Percentiles rank a stretch among this genome's conserved stretches.
Conservation (phyloP, 1,284 basidiomycete species). For the Pseudomicrostroma phylloplanum region DNA sequence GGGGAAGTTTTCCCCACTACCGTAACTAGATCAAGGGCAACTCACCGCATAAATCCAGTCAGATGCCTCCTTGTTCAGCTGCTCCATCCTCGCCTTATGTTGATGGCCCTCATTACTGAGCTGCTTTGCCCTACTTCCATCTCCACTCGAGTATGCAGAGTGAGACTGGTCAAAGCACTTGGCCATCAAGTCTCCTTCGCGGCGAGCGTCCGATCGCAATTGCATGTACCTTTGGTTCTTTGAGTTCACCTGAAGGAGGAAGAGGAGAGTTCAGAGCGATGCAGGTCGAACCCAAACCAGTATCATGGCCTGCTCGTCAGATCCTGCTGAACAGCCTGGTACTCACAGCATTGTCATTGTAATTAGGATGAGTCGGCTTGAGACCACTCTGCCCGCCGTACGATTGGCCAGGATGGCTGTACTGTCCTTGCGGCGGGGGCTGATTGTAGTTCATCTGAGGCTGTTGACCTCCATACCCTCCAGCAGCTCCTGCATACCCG, state of each 20-base stretch:
- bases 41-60: constrained; percentile 70
- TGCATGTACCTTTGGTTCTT: constrained; percentile 45
- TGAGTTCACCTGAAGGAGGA: constrained; percentile 37
- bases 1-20: too few species aligned
- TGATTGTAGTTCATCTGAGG: constrained; percentile 10
- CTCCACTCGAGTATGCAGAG: constrained; percentile 62
- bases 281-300: neutral
- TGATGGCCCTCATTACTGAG: constrained; percentile 75
- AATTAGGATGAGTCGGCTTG: constrained; percentile 20
- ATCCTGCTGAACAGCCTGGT: neutral
- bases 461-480: constrained; percentile 11
- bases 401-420: constrained; percentile 20
- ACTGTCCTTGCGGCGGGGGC: constrained; percentile 30
- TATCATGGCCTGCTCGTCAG: neutral
- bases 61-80: constrained; percentile 74
- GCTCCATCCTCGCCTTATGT: constrained; percentile 73
- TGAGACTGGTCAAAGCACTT: constrained; percentile 43
- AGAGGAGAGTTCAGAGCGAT: neutral
- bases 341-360: constrained; percentile 21
- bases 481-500: constrained; percentile 6
- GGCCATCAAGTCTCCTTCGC: constrained; percentile 46
- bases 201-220: constrained; percentile 38
- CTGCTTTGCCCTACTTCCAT: constrained; percentile 75
- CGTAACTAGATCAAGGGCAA: too few species aligned
- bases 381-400: constrained; percentile 13